These are phyloP conservation scores for Beauveria caledonica DNA, from an alignment of 2,329 filamentous ascomycete species.

Conservation along the genomic window DNA sequence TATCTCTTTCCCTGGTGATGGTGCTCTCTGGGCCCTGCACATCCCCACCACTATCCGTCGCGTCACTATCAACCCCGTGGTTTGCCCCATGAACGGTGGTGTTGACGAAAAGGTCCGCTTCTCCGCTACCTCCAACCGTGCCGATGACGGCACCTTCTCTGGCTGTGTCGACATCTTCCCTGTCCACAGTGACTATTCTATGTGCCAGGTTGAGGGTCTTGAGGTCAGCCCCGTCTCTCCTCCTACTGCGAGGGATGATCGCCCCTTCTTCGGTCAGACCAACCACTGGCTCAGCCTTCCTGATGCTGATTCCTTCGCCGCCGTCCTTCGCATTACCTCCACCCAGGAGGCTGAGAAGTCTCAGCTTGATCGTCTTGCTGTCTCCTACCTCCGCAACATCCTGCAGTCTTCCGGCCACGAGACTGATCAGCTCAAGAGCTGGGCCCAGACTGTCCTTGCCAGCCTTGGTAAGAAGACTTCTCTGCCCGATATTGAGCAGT, in stretches of 20 bases:
- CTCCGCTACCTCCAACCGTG: slow-evolving; percentile 7
- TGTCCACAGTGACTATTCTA: neutral
- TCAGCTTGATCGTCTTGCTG: slow-evolving; percentile 10
- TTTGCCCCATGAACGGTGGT: slow-evolving; percentile 11
- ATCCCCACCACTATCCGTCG: slow-evolving; percentile 22
- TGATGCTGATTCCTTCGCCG: slow-evolving; percentile 7
- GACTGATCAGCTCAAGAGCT: slow-evolving; percentile 8
- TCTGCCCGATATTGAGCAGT: neutral
- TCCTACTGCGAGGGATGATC: slow-evolving; percentile 9
- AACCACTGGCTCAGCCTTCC: slow-evolving; percentile 9
- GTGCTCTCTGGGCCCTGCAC: slow-evolving; percentile 23
- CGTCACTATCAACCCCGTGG: slow-evolving; percentile 12
- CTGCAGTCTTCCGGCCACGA: slow-evolving; percentile 9
- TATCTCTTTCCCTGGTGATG: slow-evolving; percentile 25
- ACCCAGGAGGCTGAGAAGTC: slow-evolving; percentile 8
- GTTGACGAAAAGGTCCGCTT: slow-evolving; percentile 9
- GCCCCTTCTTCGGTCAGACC: slow-evolving; percentile 11
- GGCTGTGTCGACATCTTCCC: slow-evolving; percentile 12
- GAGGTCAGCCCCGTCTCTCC: slow-evolving; percentile 11
- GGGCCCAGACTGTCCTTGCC: slow-evolving; percentile 10
- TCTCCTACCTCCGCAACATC: slow-evolving; percentile 8
- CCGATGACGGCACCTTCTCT: slow-evolving; percentile 6
- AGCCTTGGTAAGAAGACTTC: slow-evolving; percentile 6
- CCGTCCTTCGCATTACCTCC: neutral
- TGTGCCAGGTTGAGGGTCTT: slow-evolving; percentile 10